A percentile compares a stretch with the other conserved stretches of the same genome.
These are phyloP conservation scores for Myotisia sp. DNA, from an alignment of 2,329 filamentous ascomycete species.

Conservation along the genomic window DNA sequence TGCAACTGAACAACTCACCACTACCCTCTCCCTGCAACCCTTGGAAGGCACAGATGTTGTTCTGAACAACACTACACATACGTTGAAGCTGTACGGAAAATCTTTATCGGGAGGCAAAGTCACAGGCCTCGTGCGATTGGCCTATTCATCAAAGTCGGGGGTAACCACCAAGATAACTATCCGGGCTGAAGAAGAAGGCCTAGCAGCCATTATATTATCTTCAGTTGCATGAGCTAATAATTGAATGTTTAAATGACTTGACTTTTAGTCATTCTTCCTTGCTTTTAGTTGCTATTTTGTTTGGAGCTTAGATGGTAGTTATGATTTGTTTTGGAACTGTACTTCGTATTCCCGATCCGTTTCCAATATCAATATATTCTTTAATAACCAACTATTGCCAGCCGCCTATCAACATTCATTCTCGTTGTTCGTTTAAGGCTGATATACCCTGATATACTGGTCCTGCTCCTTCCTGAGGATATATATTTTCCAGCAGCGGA, in stretches of 20 bases:
- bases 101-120: constrained; percentile 82
- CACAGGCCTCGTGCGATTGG: constrained; percentile 79
- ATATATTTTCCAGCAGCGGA: too few species aligned
- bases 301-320: constrained; percentile 5
- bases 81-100: constrained; percentile 91
- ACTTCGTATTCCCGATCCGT: constrained; percentile 1
- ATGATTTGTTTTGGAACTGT: constrained; percentile 1
- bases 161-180: constrained; percentile 93
- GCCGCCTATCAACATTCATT: too few species aligned
- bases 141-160: constrained; percentile 78
- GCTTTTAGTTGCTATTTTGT: too few species aligned
- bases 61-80: constrained; percentile 77
- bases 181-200: constrained; percentile 80
- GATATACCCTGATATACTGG: too few species aligned
- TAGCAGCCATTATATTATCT: constrained; percentile 70
- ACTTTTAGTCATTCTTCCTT: too few species aligned
- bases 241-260: too few species aligned
- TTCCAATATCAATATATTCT: constrained; percentile 2
- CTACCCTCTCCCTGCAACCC: constrained; percentile 77
- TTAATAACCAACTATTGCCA: not conserved
- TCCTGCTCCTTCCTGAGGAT: too few species aligned
- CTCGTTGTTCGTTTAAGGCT: too few species aligned
- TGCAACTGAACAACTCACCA: constrained; percentile 79
- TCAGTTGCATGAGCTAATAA: constrained; percentile 52
- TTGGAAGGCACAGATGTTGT: constrained; percentile 89